Evolutionary conservation across 352 stramenopile species (phyloP).

Genomic region (Globisporangium orthogonon): DNA sequence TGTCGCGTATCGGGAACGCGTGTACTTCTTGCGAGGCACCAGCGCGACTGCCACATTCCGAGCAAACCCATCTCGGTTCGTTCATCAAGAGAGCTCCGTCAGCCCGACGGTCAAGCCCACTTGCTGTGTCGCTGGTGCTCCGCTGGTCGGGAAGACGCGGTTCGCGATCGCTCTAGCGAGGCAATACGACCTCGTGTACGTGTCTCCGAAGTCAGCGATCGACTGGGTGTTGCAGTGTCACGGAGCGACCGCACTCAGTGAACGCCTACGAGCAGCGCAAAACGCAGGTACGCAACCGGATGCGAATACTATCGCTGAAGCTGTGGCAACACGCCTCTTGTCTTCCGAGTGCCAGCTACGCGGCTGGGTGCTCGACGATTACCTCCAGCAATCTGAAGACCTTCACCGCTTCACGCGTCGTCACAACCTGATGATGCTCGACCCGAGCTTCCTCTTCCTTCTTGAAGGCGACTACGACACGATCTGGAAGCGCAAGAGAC

Average conservation of each 20-base stretch:
- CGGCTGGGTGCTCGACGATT: constrained; percentile 65
- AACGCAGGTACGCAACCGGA: constrained; percentile 16
- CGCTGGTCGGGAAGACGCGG: constrained; percentile 11
- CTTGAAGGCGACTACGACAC: constrained; percentile 29
- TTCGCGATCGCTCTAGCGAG: constrained; percentile 7
- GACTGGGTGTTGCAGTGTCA: constrained; percentile 57
- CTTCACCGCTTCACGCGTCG: constrained; percentile 16
- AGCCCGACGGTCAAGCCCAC: constrained; percentile 3
- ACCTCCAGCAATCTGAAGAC: constrained; percentile 23
- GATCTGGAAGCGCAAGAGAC: constrained; percentile 20
- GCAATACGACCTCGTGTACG: constrained; percentile 18
- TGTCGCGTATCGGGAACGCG: constrained; percentile 37
- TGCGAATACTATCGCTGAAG: constrained; percentile 20
- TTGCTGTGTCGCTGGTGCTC: constrained; percentile 11
- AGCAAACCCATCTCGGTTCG: constrained; percentile 13
- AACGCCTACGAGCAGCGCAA: constrained; percentile 6
- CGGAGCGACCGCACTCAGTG: constrained; percentile 24
- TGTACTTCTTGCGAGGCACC: constrained; percentile 48
- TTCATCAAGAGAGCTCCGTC: neutral
- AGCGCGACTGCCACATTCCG: constrained; percentile 16
- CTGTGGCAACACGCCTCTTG: constrained; percentile 35
- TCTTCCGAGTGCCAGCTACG: constrained; percentile 47
- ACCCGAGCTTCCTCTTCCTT: constrained; percentile 45
- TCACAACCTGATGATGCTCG: constrained; percentile 12
- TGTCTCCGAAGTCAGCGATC: constrained; percentile 38